A percentile compares a stretch with the other conserved stretches of the same genome.
Evolutionary conservation across 2,329 filamentous ascomycete species (phyloP).

Genomic region (Fusarium euwallaceae): DNA sequence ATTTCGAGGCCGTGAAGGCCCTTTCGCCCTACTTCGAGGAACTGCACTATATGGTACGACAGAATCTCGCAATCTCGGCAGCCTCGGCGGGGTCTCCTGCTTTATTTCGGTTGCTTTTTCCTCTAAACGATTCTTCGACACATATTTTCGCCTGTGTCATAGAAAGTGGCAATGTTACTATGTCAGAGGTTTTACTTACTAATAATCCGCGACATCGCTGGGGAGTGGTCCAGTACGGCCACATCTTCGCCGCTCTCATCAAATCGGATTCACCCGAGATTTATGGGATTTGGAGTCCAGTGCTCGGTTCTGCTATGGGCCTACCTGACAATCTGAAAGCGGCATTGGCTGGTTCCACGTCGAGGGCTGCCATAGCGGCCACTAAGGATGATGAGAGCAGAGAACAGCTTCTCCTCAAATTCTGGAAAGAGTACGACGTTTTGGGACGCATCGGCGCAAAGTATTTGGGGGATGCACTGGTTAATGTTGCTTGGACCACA

Average conservation of each 20-base stretch:
- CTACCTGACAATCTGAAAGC: fast-evolving
- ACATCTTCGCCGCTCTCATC: background rate
- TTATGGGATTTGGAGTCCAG: background rate
- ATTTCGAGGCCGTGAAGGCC: background rate
- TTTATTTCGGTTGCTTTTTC: background rate
- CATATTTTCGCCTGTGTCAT: fast-evolving
- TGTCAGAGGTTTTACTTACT: background rate
- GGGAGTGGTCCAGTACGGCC: no score
- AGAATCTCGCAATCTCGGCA: background rate
- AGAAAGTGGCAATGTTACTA: background rate
- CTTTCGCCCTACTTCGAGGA: background rate
- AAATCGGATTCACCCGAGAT: background rate
- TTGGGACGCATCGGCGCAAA: background rate
- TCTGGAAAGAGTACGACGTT: background rate
- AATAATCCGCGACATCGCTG: no score
- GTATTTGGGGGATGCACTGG: background rate
- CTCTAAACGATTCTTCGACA: fast-evolving
- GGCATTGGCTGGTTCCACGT: background rate
- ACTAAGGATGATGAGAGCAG: background rate
- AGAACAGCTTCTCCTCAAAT: background rate
- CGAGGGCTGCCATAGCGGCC: background rate
- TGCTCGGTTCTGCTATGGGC: background rate
- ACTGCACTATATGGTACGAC: fast-evolving
- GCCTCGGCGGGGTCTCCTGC: background rate
- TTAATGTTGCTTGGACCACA: background rate